Conservation (phyloP, 2,329 filamentous ascomycete genomes). For the Endocalyx cinctus region DNA sequence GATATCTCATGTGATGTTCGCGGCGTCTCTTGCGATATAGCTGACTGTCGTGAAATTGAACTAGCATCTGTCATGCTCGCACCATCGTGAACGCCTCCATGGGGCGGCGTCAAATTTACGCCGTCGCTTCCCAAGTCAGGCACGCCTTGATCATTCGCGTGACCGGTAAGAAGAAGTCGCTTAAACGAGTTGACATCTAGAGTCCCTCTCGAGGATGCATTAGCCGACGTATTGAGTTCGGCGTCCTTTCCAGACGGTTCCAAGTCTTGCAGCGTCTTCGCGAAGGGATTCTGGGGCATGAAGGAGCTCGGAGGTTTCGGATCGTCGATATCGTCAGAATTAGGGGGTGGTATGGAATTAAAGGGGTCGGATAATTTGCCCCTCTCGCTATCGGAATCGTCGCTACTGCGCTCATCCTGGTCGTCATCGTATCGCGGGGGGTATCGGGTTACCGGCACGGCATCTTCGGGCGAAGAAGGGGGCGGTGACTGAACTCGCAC, state of each 20-base stretch:
- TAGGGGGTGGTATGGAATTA: slow-evolving; percentile 14
- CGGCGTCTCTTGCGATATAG: slow-evolving; percentile 47
- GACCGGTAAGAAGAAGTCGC: slow-evolving; percentile 70
- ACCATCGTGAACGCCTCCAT: slow-evolving; percentile 28
- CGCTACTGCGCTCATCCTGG: slow-evolving; percentile 15
- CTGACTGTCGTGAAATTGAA: slow-evolving; percentile 54
- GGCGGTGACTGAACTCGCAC: slow-evolving; percentile 64
- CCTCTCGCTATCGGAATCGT: slow-evolving; percentile 17
- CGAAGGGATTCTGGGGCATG: slow-evolving; percentile 50
- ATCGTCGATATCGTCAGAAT: slow-evolving; percentile 10
- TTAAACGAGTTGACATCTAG: slow-evolving; percentile 78
- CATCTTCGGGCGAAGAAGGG: slow-evolving; percentile 53
- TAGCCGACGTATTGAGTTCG: slow-evolving; percentile 27
- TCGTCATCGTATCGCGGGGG: slow-evolving; percentile 21
- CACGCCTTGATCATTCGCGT: slow-evolving; percentile 35
- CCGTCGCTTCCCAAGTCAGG: slow-evolving; percentile 16
- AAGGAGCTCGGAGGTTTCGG: slow-evolving; percentile 16
- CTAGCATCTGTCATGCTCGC: slow-evolving; percentile 55
- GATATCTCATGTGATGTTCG: slow-evolving; percentile 56
- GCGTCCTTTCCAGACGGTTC: slow-evolving; percentile 32
- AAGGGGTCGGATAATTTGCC: slow-evolving; percentile 20
- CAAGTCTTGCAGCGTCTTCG: slow-evolving; percentile 49
- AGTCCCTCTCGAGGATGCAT: slow-evolving; percentile 35
- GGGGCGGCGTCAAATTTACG: slow-evolving; percentile 16
- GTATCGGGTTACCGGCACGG: slow-evolving; percentile 26